Percentiles rank a stretch among this genome's conserved stretches.
Conservation (phyloP, 345 rosid species). For the Dipteronia sinensis region DNA sequence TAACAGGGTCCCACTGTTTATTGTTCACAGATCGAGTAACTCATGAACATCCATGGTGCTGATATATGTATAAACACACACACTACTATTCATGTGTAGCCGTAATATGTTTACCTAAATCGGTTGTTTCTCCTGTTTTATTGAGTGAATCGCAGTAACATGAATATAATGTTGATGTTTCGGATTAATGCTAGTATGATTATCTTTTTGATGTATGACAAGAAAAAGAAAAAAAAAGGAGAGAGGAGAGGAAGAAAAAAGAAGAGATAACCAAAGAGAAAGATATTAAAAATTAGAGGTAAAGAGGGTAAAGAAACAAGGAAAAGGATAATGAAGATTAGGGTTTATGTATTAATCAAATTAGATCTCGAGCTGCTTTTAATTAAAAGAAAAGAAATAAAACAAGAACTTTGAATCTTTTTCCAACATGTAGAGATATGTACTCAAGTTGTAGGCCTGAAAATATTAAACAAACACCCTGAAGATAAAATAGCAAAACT, state of each 20-base stretch:
- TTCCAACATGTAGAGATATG: too few relatives aligned
- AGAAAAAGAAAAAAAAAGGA: not conserved
- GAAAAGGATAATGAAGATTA: not conserved
- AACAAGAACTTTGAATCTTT: too few relatives aligned
- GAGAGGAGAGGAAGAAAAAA: not conserved
- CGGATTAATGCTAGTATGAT: not conserved
- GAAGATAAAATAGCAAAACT: not conserved
- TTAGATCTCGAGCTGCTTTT: not conserved
- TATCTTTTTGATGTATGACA: not conserved
- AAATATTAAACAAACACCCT: not conserved
- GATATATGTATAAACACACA: not conserved
- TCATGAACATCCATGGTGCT: not conserved
- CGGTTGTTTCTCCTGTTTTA: constrained; percentile 1
- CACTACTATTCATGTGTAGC: not conserved
- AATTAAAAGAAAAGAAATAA: too few relatives aligned
- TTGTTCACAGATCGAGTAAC: not conserved
- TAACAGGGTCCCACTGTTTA: not conserved
- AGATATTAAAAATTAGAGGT: too few relatives aligned
- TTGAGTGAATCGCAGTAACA: not conserved
- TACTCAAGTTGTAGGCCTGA: too few relatives aligned
- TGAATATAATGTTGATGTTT: not conserved
- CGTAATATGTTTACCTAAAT: not conserved
- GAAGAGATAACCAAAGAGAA: not conserved
- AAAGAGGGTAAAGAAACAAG: not conserved
- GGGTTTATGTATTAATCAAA: not conserved